Evolutionary conservation across 2,329 filamentous ascomycete species (phyloP), one percentile per base, ranked within the genome.

Genomic region (Plenodomus tracheiphilus): DNA sequence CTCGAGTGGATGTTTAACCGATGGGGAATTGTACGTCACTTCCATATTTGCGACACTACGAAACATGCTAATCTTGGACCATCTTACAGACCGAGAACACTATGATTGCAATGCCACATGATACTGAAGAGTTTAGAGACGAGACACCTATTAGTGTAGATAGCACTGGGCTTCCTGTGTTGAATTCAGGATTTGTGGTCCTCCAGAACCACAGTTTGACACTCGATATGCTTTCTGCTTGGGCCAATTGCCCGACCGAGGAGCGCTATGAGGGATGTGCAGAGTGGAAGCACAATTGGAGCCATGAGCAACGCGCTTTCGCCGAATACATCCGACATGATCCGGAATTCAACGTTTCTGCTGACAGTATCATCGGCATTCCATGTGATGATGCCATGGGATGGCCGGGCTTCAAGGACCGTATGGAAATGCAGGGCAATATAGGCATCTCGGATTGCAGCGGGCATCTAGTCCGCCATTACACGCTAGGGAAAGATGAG

Each of bases 1-100:
- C 46, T 78, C 9, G 77, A 79, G 61, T 79, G 75, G 72, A 69
- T 79, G 2, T 68, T 79, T 57, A 76, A 75, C 56, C 67, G 74
- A 22, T 79, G 76, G 77, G 65, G 72, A 42, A 66, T 77, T 65
- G 37, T 75, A 77, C 34, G 68, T 72, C 5, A 54, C 45, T 7
- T 6, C 13, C 6, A 11, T 32, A 11, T 4, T 32, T 32, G 4
- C 13, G 11, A 32, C 11, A 11, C 4, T 32, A 4, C 11, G 13
- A 15, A 11, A 32, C 8, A 4, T 11, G 11, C 28, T 32, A 11
- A 32, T 15, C 15, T 6, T 32, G 11, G 13, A 15, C 4, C 13
- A 7, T 11, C 15, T 4, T 15, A 32, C 11, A 32, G 28, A 32
- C 28, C 28, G 28, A 32, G 28, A 32, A 32, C 15, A 32, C 28